A percentile compares a stretch with the other conserved stretches of the same genome.
phyloP scores from a whole-genome alignment of 768 basidiomycete genomes.

The Serendipita indica region DNA sequence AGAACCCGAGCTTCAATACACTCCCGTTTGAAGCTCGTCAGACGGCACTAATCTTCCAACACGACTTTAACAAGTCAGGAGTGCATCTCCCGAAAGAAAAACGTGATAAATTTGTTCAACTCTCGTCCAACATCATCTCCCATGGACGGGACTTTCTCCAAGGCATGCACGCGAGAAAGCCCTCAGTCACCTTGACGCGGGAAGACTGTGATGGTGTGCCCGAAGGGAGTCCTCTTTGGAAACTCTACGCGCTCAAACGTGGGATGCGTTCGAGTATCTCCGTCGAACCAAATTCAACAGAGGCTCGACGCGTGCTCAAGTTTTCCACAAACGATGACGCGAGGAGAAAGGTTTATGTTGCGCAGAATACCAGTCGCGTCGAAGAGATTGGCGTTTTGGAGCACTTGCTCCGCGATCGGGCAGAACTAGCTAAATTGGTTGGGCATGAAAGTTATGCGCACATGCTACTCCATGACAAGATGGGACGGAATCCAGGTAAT shows the following conservation, averaged over 20 bases:
- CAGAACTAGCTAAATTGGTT: slow-evolving; percentile 68
- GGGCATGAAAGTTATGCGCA: slow-evolving; percentile 77
- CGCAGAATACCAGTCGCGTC: slow-evolving; percentile 57
- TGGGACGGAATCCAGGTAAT: slow-evolving; percentile 87
- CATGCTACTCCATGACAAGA: slow-evolving; percentile 83
- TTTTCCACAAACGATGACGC: slow-evolving; percentile 76
- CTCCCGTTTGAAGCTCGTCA: slow-evolving; percentile 63
- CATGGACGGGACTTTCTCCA: slow-evolving; percentile 77
- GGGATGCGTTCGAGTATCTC: slow-evolving; percentile 21
- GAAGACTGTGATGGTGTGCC: slow-evolving; percentile 10
- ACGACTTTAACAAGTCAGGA: slow-evolving; percentile 95
- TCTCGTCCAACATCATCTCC: slow-evolving; percentile 77
- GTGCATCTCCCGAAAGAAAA: slow-evolving; percentile 71
- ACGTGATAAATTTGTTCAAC: slow-evolving; percentile 67
- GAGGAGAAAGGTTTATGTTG: slow-evolving; percentile 67
- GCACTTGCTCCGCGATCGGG: slow-evolving; percentile 55
- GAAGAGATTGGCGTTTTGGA: slow-evolving; percentile 70
- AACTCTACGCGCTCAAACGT: neutral
- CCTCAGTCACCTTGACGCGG: slow-evolving; percentile 31
- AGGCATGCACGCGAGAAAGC: slow-evolving; percentile 41
- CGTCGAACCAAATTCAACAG: slow-evolving; percentile 73
- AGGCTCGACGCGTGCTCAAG: slow-evolving; percentile 87
- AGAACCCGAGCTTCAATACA: slow-evolving; percentile 47
- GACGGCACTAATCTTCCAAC: slow-evolving; percentile 86
- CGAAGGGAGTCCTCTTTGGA: neutral